Percentiles rank a stretch among this genome's conserved stretches.
Conservation (phyloP, 2,329 filamentous ascomycete species). For the Fusarium pininemorale region DNA sequence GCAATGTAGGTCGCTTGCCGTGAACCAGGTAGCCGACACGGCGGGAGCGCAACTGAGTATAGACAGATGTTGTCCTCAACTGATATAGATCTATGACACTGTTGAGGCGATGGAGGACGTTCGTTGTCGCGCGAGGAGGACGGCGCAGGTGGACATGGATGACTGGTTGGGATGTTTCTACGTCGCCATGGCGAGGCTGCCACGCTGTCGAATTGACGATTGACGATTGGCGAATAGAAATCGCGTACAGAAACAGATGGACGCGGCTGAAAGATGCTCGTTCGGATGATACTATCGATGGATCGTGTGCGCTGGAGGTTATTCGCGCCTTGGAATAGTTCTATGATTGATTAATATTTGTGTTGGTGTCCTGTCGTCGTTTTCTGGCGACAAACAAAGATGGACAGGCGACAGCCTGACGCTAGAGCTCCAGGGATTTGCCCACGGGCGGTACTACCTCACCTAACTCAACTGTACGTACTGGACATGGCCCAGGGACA, state of each 20-base stretch:
- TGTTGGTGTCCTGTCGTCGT: slow-evolving; percentile 37
- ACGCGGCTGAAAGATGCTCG: slow-evolving; percentile 1
- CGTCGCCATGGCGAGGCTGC: slow-evolving; percentile 45
- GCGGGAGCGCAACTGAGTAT: slow-evolving; percentile 15
- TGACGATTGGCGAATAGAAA: slow-evolving; percentile 31
- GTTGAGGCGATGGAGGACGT: slow-evolving; percentile 27
- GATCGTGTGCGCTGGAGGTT: slow-evolving; percentile 24
- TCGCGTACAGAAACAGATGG: slow-evolving; percentile 13
- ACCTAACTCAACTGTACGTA: not conserved
- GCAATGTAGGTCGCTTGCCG: slow-evolving; percentile 29
- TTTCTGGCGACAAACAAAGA: slow-evolving; percentile 39
- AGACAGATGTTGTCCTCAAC: slow-evolving; percentile 4
- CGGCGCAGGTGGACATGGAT: slow-evolving; percentile 44
- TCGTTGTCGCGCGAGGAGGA: slow-evolving; percentile 40
- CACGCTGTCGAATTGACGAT: slow-evolving; percentile 39
- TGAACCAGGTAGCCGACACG: slow-evolving; percentile 35
- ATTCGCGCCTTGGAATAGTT: slow-evolving; percentile 25
- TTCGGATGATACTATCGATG: slow-evolving; percentile 2
- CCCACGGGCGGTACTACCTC: slow-evolving; percentile 10
- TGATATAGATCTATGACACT: not conserved
- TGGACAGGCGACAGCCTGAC: slow-evolving; percentile 35
- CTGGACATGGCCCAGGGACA: slow-evolving; percentile 22
- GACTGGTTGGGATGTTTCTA: slow-evolving; percentile 39
- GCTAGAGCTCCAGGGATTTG: slow-evolving; percentile 35
- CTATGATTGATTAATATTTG: slow-evolving; percentile 25